Conservation (phyloP, 1,284 basidiomycete genomes). For the Apiotrichum domesticum region DNA sequence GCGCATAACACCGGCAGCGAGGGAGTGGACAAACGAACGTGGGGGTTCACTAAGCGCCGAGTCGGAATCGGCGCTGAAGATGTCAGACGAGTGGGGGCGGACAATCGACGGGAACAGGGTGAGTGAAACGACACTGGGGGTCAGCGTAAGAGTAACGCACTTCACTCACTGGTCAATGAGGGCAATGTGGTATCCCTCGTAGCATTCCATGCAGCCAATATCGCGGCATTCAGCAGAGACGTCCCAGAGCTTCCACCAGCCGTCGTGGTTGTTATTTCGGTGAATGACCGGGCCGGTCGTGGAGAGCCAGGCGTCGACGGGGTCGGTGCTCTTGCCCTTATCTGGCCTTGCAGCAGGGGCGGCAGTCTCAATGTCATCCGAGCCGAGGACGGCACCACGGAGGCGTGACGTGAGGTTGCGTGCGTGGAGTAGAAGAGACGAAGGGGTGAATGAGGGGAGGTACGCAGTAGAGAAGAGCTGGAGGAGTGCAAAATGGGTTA, state of each 20-base stretch:
- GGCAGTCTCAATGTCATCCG: slow-evolving; percentile 6
- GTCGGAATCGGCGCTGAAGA: slow-evolving; percentile 5
- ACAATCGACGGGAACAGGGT: slow-evolving; percentile 32
- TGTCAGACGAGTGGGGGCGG: slow-evolving; percentile 3
- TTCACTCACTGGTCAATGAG: slow-evolving; percentile 43
- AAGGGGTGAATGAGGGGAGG: slow-evolving; percentile 28
- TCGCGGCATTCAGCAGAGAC: slow-evolving; percentile 40
- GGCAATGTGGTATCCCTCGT: slow-evolving; percentile 42
- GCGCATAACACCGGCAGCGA: slow-evolving; percentile 20
- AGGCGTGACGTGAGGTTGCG: slow-evolving; percentile 16
- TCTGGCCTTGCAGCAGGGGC: neutral
- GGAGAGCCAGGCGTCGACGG: slow-evolving; percentile 22
- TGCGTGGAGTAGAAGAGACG: slow-evolving; percentile 21
- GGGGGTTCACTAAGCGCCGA: slow-evolving; percentile 8
- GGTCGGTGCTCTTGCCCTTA: slow-evolving; percentile 2
- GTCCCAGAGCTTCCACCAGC: slow-evolving; percentile 44
- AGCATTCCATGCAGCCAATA: slow-evolving; percentile 45
- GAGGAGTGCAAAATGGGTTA: slow-evolving; percentile 32
- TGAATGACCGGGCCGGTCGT: slow-evolving; percentile 5
- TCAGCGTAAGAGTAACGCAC: neutral
- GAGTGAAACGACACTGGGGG: slow-evolving; percentile 34
- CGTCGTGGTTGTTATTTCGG: slow-evolving; percentile 4
- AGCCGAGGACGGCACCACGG: slow-evolving; percentile 14
- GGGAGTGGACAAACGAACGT: slow-evolving; percentile 17
- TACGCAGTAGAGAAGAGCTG: slow-evolving; percentile 29